These are phyloP conservation scores for Paramarasmius palmivorus DNA, from an alignment of 1,284 basidiomycete species.

Conservation along the genomic window DNA sequence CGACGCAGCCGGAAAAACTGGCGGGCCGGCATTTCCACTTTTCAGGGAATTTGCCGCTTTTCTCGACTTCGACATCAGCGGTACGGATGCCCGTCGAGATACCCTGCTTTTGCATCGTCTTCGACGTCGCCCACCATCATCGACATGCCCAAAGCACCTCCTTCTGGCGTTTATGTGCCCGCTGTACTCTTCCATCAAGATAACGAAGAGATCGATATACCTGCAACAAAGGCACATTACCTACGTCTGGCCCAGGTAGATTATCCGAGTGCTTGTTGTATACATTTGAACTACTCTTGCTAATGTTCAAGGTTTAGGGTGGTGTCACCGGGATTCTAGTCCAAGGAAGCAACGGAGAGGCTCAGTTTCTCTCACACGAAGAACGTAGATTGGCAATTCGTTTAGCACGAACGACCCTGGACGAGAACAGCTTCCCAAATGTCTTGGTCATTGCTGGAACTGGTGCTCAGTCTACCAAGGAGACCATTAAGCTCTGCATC, in stretches of 20 bases:
- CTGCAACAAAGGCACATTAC: constrained; percentile 60
- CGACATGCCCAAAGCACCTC: constrained; percentile 41
- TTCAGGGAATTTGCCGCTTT: no score
- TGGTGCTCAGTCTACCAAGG: constrained; percentile 78
- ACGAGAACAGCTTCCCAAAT: constrained; percentile 69
- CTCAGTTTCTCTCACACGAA: constrained; percentile 72
- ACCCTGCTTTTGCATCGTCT: not conserved
- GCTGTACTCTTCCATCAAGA: constrained; percentile 70
- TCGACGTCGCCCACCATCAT: not conserved
- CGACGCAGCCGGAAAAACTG: no score
- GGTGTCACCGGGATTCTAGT: constrained; percentile 75
- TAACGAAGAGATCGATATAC: constrained; percentile 65
- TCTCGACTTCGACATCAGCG: no score
- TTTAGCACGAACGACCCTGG: constrained; percentile 72
- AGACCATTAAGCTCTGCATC: constrained; percentile 77
- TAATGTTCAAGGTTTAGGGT: no score
- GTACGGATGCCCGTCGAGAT: not conserved
- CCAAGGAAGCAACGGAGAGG: constrained; percentile 78
- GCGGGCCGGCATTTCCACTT: no score
- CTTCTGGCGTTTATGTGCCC: constrained; percentile 72
- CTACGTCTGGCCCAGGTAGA: constrained; percentile 71
- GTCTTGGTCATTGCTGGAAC: constrained; percentile 84
- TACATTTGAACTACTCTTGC: no score
- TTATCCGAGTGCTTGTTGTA: no score
- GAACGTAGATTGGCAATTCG: constrained; percentile 69